These are phyloP conservation scores for Acer campestre DNA, from an alignment of 345 rosid genomes.

Conservation along the genomic window DNA sequence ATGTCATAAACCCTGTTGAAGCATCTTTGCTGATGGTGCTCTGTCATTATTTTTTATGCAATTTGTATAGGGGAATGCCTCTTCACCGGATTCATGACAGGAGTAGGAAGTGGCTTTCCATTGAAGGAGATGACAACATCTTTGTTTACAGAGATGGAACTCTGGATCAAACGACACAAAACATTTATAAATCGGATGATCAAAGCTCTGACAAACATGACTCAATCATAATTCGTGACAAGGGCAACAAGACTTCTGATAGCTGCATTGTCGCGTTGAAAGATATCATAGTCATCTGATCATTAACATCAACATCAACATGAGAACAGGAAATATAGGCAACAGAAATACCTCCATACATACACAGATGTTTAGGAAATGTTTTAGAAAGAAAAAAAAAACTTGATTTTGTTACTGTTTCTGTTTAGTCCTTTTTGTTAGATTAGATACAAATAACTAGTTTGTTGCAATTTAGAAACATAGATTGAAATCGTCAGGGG, in stretches of 20 bases:
- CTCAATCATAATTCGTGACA: slow-evolving; percentile 15
- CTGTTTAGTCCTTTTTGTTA: not conserved
- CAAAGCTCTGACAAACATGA: slow-evolving; percentile 9
- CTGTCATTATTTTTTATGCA: not conserved
- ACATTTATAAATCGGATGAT: slow-evolving; percentile 24
- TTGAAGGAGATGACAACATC: slow-evolving; percentile 43
- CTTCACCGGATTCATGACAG: slow-evolving; percentile 28
- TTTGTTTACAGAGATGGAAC: slow-evolving; percentile 59
- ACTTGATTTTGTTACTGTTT: not conserved
- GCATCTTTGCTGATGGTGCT: slow-evolving; percentile 1
- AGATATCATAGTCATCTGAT: slow-evolving; percentile 26
- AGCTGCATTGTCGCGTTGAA: slow-evolving; percentile 31
- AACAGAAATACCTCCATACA: not conserved
- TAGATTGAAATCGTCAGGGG: not conserved
- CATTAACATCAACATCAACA: not conserved
- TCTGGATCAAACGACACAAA: slow-evolving; percentile 29
- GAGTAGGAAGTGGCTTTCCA: slow-evolving; percentile 40
- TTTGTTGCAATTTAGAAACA: not conserved
- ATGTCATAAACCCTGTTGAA: not conserved
- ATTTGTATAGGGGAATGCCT: slow-evolving; percentile 43
- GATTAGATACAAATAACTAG: not conserved
- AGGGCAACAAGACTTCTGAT: slow-evolving; percentile 12
- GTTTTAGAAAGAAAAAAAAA: not conserved
- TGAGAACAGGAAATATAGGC: not conserved
- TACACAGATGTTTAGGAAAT: not conserved